These are phyloP conservation scores for Trichoderma asperellum DNA, from an alignment of 2,329 filamentous ascomycete genomes.

Conservation along the genomic window DNA sequence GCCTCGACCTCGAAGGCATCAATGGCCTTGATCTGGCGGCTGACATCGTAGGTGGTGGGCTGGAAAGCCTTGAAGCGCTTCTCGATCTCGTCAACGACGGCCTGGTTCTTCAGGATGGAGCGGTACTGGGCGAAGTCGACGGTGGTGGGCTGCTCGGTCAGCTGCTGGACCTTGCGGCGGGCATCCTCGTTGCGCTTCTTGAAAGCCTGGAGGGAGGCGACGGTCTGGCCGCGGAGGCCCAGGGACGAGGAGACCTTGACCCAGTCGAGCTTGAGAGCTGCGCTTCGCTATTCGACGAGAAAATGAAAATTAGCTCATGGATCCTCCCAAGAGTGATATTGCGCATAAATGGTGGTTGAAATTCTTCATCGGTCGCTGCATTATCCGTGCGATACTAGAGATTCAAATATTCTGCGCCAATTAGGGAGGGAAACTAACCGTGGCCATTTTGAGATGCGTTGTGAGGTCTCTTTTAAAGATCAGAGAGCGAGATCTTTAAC, in stretches of 20 bases:
- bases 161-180: conserved; percentile 85
- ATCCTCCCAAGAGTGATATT: conserved; percentile 26
- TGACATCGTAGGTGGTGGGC: conserved; percentile 89
- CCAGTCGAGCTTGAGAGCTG: conserved; percentile 99
- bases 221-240: conserved; percentile 94
- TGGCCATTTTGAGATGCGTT: conserved; percentile 61
- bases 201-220: conserved; percentile 88
- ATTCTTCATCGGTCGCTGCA: not conserved
- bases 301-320: conserved; percentile 60
- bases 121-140: conserved; percentile 97
- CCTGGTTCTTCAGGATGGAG: conserved; percentile 90
- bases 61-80: conserved; percentile 91
- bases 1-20: conserved; percentile 97
- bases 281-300: conserved; percentile 74
- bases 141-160: conserved; percentile 80
- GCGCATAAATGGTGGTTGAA: conserved; percentile 27
- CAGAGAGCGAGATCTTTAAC: conserved; percentile 55
- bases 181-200: conserved; percentile 99
- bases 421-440: conserved; percentile 59
- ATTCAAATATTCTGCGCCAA: conserved; percentile 31
- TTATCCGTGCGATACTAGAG: not conserved
- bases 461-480: conserved; percentile 49
- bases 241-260: conserved; percentile 91
- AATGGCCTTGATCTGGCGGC: conserved; percentile 94
- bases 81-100: conserved; percentile 95